Evolutionary conservation across 306 rosid genomes (phyloP), one percentile per base, ranked within the genome.

Genomic region (Purshia tridentata): DNA sequence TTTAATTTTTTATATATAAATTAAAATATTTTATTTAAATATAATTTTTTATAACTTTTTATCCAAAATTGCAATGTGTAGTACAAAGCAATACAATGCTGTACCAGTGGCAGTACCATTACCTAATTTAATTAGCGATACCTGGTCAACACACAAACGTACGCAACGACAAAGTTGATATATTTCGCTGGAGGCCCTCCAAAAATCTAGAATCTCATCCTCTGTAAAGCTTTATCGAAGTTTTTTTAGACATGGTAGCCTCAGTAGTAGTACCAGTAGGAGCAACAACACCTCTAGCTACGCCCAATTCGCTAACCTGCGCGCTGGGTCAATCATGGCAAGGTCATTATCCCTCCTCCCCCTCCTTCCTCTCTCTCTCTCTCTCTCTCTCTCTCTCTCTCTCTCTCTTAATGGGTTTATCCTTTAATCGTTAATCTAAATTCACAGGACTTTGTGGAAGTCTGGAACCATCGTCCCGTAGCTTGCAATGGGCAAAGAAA

Each of bases 401-500:
- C 35, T 29, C 35, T 29, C 35, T 58, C 6, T 40, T 4, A 39
- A 1, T 15, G 64, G 71, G 72, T 59, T 69, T 42, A 0, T 6
- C 37, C n/a, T 70, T 80, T 73, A 54, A 14, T 77, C 66, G 0
- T 45, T 23, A 22, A 45, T 72, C n/a, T 45, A 13, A 57, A 16
- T 29, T 56, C 45, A 46, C 75, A 73, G 87, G 82, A 45, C 50
- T 76, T 44, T 75, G 37, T 50, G 71, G 70, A 52, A 73, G 23
- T 68, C 66, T 68, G 52, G 66, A n/a, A 20, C 56, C 80, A 58
- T 16, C 84, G 54, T 16, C 84, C 68, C 67, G 50, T 16, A 5
- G 66, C 71, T 69, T 85, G 65, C 75, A 49, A 67, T 75, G 78
- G 53, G 46, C 72, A 4, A 81, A 76, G 46, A 85, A 77, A 35